Evolutionary conservation across 2,329 filamentous ascomycete species (phyloP).

Genomic region (Biscogniauxia sp.): DNA sequence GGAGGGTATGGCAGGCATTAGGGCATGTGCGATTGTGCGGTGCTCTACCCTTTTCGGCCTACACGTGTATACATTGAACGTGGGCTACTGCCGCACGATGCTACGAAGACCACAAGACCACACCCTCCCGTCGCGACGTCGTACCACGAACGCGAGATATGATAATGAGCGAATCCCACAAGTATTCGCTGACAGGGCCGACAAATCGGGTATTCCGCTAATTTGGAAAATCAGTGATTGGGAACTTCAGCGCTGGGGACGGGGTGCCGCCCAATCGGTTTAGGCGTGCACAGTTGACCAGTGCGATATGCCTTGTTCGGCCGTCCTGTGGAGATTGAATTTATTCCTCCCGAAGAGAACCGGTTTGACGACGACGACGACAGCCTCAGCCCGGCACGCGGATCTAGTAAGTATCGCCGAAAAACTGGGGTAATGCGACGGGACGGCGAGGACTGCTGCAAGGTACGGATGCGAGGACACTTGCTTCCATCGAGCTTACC

Average conservation of each 20-base stretch:
- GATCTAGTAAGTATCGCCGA: background rate
- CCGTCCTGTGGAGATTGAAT: background rate
- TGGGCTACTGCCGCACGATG: background rate
- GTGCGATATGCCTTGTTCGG: background rate
- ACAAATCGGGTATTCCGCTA: constrained; percentile 22
- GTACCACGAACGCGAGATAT: background rate
- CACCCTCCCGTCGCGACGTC: background rate
- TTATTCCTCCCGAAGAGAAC: background rate
- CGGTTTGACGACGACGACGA: background rate
- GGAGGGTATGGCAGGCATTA: constrained; percentile 14
- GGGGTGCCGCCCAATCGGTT: background rate
- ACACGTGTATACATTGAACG: constrained; percentile 14
- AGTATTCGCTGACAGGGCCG: background rate
- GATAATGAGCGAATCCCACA: constrained; percentile 7
- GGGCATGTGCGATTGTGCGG: constrained; percentile 17
- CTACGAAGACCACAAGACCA: constrained; percentile 16
- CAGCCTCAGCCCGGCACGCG: background rate
- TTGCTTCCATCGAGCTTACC: background rate
- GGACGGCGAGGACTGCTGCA: background rate
- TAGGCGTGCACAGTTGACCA: constrained; percentile 1
- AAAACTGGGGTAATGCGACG: background rate
- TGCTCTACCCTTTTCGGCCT: constrained; percentile 10
- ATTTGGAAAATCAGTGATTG: constrained; percentile 10
- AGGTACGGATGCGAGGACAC: background rate
- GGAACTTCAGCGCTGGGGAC: background rate